Base-by-base conservation (phyloP, 495 filamentous ascomycete genomes). In the Hypoxylon subgilvum region DNA sequence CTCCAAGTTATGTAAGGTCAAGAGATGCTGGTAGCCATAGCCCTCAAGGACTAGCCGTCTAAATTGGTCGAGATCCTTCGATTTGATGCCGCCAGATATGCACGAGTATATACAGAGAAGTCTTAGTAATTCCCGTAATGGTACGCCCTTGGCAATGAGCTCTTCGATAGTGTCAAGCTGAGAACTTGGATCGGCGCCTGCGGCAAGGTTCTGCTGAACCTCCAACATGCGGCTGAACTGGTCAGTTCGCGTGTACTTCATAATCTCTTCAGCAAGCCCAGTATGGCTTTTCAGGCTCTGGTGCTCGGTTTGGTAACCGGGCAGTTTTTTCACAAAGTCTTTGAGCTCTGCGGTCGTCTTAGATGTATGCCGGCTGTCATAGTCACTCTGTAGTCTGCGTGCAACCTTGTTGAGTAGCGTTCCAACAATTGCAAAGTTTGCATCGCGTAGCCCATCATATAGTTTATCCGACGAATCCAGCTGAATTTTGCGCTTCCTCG, bases 201-300 rank as follows among this genome's bases (percentile, higher is more conserved):
- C 91, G n/a, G 90, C 91, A 48, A 96, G 82, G 65, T 95, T 96
- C 72, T 97, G 95, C 69, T 99, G 95, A 6, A 97, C 88, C 73
- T 97, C 95, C 1, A 97, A 77, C 30, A 89, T 78, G 61, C 89
- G 88, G 58, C 85, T 89, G 76, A 97, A 99, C 49, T 86, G 83
- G 57, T 97, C 93, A 9, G 89, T 85, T 23, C 88, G 81, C 1
- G 95, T 99, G 59, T 90, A 81, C 66, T 92, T 91, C 82, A 94
- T 88, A 50, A 97, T 96, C 57, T 97, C 95, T 72, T 97, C 93
- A 1, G 91, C 90, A 30, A 99, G 81, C 17, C 86, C 87, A 3
- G 92, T 96, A 74, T 99, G 95, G 0, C 93, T 82, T 51, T 93
- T 91, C 32, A 97, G 73, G 62, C 89, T 92, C 69, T 93, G 89